These are phyloP conservation scores for Planoprotostelium fungivorum DNA, from an alignment of 78 protist species.

Conservation along the genomic window DNA sequence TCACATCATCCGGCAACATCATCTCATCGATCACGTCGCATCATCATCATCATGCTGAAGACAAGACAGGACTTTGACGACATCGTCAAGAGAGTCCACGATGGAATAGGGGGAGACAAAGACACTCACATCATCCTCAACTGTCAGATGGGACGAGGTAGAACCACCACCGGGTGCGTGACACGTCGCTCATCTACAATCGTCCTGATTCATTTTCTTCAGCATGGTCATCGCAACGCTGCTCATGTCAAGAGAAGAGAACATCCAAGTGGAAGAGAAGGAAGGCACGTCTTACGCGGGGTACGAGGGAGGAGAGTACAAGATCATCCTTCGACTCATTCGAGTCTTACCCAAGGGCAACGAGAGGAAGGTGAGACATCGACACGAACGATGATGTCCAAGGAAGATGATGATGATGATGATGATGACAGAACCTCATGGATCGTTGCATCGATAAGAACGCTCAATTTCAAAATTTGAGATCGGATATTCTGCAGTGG, in stretches of 20 bases:
- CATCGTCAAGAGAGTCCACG: not conserved
- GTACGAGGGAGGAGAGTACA: not conserved
- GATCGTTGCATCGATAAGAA: not conserved
- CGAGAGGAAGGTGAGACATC: not conserved
- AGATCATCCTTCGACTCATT: not conserved
- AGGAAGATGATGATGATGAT: too few relatives aligned
- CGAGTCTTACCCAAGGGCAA: not conserved
- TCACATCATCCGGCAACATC: not conserved
- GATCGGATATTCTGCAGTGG: not conserved
- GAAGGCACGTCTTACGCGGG: not conserved
- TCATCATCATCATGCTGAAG: not conserved
- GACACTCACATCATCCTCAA: conserved; percentile 5
- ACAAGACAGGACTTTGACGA: conserved; percentile 9
- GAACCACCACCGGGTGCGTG: conserved; percentile 20
- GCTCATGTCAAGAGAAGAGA: not conserved
- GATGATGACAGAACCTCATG: not conserved
- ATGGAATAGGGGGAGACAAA: not conserved
- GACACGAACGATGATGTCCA: not conserved
- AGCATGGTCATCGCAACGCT: not conserved
- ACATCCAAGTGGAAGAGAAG: not conserved
- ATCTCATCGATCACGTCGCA: too few relatives aligned
- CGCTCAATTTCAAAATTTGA: not conserved
- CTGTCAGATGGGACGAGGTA: conserved; percentile 34
- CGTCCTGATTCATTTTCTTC: too few relatives aligned
- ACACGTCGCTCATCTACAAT: not conserved